Conservation (phyloP, 148 eudicot species). For the Chenopodium album region DNA sequence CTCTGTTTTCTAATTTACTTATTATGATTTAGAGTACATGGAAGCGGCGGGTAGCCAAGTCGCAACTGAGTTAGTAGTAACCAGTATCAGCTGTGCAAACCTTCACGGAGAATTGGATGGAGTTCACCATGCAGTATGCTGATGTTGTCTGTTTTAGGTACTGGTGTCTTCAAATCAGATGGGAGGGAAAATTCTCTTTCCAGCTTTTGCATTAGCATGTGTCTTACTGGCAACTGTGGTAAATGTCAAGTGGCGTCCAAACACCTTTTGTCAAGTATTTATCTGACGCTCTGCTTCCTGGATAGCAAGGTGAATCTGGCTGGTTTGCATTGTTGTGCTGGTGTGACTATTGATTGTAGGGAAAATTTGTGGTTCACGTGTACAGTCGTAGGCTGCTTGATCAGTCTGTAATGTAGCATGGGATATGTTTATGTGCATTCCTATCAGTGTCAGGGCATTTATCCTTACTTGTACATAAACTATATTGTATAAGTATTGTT, state of each 20-base stretch:
- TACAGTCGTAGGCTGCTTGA: conserved; percentile 29
- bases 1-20: conserved; percentile 15
- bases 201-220: neutral
- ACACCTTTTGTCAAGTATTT: neutral
- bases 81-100: conserved; percentile 5
- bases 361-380: conserved; percentile 21
- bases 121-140: neutral
- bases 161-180: conserved; percentile 11
- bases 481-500: conserved; percentile 15
- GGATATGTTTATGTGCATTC: conserved; percentile 22
- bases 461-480: conserved; percentile 28
- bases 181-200: neutral
- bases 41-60: conserved; percentile 59
- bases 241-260: neutral
- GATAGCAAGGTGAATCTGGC: neutral
- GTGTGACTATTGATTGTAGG: conserved; percentile 22
- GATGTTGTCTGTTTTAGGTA: conserved; percentile 10
- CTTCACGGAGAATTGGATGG: neutral
- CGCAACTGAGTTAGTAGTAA: conserved; percentile 29
- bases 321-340: neutral
- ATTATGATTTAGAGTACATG: conserved; percentile 54
- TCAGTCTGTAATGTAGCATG: conserved; percentile 36
- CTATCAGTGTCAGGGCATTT: conserved; percentile 12
- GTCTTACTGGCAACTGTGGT: conserved; percentile 8
- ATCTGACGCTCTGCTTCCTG: neutral